These are phyloP conservation scores for Suhomyces xylopsoci DNA, from an alignment of 805 yeast genomes.

Conservation along the genomic window DNA sequence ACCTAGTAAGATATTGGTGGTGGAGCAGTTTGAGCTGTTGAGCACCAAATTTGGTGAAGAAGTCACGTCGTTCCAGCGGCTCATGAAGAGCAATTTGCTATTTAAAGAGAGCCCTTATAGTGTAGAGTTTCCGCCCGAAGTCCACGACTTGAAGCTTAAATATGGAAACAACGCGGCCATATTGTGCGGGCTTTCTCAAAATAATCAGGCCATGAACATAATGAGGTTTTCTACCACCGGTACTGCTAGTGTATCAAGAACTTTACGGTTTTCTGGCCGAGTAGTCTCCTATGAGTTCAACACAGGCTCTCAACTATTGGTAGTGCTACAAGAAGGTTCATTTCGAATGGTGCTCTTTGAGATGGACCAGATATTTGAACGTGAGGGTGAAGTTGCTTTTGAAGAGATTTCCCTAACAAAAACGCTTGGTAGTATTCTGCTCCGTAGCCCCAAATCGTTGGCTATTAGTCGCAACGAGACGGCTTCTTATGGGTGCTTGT, in stretches of 20 bases:
- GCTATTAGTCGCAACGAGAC: slow-evolving; percentile 24
- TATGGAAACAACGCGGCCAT: slow-evolving; percentile 1
- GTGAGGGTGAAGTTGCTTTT: neutral
- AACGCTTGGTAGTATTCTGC: slow-evolving; percentile 3
- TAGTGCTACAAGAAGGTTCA: neutral
- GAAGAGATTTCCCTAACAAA: neutral
- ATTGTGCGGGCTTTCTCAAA: neutral
- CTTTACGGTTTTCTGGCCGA: neutral
- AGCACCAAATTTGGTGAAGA: neutral
- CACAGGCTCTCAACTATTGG: slow-evolving; percentile 4
- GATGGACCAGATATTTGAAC: neutral
- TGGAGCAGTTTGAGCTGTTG: neutral
- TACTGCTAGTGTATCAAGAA: neutral
- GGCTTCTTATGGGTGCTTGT: slow-evolving; percentile 34
- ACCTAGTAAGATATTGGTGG: neutral
- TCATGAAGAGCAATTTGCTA: slow-evolving; percentile 3
- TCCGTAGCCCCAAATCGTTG: slow-evolving; percentile 28
- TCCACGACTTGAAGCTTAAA: slow-evolving; percentile 4
- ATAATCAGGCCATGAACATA: neutral
- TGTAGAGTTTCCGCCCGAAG: neutral
- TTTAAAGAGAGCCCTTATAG: neutral
- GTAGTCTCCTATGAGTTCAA: slow-evolving; percentile 10
- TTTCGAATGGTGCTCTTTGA: neutral
- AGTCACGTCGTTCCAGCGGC: slow-evolving; percentile 1
- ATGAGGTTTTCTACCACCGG: neutral